Conservation (phyloP, 75 land plant genomes). For the Pseudotsuga menziesii region DNA sequence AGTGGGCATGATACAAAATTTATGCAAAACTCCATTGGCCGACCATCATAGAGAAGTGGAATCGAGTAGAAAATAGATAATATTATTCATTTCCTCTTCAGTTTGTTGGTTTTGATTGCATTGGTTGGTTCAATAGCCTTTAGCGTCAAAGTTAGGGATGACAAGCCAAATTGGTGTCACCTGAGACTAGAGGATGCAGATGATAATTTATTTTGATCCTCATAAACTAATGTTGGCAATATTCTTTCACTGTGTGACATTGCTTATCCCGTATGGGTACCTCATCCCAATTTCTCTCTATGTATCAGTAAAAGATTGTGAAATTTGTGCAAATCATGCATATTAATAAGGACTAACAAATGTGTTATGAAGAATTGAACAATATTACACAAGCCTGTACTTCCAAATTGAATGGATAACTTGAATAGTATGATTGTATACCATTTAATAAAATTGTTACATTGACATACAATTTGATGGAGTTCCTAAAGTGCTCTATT, state of each 20-base stretch:
- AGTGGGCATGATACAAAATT: too few species aligned
- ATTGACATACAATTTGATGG: slow-evolving; percentile 72
- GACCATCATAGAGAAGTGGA: too few species aligned
- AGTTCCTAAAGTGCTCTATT: slow-evolving; percentile 73
- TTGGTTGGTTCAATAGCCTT: slow-evolving; percentile 48
- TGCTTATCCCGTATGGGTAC: slow-evolving; percentile 79
- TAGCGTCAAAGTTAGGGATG: slow-evolving; percentile 28
- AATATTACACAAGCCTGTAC: slow-evolving; percentile 56
- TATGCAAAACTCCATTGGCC: too few species aligned
- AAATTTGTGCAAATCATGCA: slow-evolving; percentile 74
- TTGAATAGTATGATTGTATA: slow-evolving; percentile 73
- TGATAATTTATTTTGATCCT: slow-evolving; percentile 40
- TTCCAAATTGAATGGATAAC: slow-evolving; percentile 78
- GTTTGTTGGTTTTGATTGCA: slow-evolving; percentile 45
- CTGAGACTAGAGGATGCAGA: slow-evolving; percentile 25
- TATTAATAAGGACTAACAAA: slow-evolving; percentile 64
- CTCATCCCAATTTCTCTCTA: slow-evolving; percentile 85
- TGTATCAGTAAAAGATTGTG: slow-evolving; percentile 83
- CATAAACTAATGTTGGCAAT: slow-evolving; percentile 32
- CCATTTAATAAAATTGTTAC: slow-evolving; percentile 77
- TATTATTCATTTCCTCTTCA: slow-evolving; percentile 61
- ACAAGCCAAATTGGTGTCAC: slow-evolving; percentile 59
- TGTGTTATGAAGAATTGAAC: slow-evolving; percentile 67
- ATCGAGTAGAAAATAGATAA: slow-evolving; percentile 35
- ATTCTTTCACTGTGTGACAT: slow-evolving; percentile 51